Conservation (phyloP, 2,329 filamentous ascomycete genomes). For the Colletotrichum sansevieriae region DNA sequence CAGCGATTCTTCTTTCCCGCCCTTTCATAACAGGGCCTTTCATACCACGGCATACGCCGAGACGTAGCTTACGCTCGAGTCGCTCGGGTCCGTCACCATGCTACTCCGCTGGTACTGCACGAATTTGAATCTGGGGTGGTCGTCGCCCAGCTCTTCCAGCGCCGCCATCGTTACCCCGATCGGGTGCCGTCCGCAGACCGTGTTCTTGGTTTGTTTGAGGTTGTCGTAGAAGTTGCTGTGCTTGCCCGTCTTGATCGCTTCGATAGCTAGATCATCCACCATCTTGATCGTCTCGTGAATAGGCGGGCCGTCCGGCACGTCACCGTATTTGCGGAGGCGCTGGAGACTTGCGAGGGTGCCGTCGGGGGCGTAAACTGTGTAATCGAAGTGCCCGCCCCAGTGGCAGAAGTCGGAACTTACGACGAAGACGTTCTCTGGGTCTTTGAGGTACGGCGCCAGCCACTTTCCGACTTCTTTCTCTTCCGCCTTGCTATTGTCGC, state of each 20-base stretch:
- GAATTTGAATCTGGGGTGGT: slow-evolving; percentile 77
- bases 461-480: slow-evolving; percentile 78
- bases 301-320: slow-evolving; percentile 56
- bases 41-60: slow-evolving; percentile 87
- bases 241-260: slow-evolving; percentile 82
- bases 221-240: slow-evolving; percentile 78
- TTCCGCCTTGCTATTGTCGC: slow-evolving; percentile 72
- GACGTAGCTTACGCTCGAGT: slow-evolving; percentile 95
- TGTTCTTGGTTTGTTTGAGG: slow-evolving; percentile 82
- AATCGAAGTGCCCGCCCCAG: slow-evolving; percentile 88
- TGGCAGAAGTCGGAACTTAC: slow-evolving; percentile 98
- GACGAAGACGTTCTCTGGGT: slow-evolving; percentile 84
- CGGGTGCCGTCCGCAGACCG: slow-evolving; percentile 93
- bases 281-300: slow-evolving; percentile 89
- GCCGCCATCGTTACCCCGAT: slow-evolving; percentile 95
- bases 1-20: not conserved
- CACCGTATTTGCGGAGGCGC: slow-evolving; percentile 51
- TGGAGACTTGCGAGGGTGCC: slow-evolving; percentile 55
- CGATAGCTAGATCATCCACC: slow-evolving; percentile 86
- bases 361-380: slow-evolving; percentile 78
- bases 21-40: slow-evolving; percentile 64
- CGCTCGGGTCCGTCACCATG: slow-evolving; percentile 73
- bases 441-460: slow-evolving; percentile 82
- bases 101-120: slow-evolving; percentile 90
- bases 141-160: slow-evolving; percentile 73